phyloP scores from a whole-genome alignment of 139 green algal genomes.

The Gonium pectorale region DNA sequence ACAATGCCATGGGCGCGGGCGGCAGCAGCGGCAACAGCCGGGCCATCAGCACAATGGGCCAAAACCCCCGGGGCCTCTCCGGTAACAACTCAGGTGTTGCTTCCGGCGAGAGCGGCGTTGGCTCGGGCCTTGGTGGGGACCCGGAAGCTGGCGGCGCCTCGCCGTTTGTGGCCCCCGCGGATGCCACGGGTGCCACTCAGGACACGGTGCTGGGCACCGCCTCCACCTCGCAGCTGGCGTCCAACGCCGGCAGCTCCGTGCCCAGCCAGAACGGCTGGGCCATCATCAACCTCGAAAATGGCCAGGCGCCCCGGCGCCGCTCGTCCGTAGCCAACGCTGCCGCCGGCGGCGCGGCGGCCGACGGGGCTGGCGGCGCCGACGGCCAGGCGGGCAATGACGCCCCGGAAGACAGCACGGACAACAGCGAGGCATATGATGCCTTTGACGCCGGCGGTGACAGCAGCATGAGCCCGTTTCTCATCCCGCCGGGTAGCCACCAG shows the following conservation, averaged over 20 bases:
- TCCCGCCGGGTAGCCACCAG: conserved; percentile 23
- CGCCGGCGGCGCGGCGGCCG: neutral
- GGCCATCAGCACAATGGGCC: no score
- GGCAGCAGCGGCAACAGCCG: neutral
- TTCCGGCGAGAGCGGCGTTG: no score
- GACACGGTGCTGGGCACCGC: no score
- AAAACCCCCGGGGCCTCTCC: no score
- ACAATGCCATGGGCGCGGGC: neutral
- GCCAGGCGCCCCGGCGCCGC: neutral
- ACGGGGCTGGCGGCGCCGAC: neutral
- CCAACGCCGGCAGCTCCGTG: no score
- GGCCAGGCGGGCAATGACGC: neutral
- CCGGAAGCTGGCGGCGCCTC: no score
- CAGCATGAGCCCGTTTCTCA: conserved; percentile 30
- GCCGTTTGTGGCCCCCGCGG: no score
- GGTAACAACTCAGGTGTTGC: no score
- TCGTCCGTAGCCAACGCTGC: neutral
- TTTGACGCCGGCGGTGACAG: conserved; percentile 29
- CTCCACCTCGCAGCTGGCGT: no score
- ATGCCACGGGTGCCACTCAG: no score
- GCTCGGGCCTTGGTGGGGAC: no score
- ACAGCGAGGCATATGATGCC: conserved; percentile 39
- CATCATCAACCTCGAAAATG: neutral
- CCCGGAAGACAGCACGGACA: neutral
- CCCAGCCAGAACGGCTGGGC: conserved; percentile 25